phyloP scores from a whole-genome alignment of 2,329 filamentous ascomycete species.

The Paecilomyces niveus region DNA sequence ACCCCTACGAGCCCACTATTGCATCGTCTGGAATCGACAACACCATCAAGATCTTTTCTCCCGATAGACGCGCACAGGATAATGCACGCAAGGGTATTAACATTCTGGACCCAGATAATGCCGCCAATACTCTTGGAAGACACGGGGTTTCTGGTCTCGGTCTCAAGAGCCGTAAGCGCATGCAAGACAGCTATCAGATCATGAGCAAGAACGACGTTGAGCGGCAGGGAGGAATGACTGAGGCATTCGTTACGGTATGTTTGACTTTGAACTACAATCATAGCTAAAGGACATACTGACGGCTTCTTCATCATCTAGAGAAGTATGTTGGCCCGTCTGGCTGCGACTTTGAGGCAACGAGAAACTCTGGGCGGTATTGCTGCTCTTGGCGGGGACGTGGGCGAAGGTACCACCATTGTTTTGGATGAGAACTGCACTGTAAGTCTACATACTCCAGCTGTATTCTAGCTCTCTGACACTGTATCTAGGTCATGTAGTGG shows the following conservation, averaged over 20 bases:
- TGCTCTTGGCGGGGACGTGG: conserved; percentile 18
- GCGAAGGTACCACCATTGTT: conserved; percentile 26
- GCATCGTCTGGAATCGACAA: conserved; percentile 62
- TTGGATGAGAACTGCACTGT: conserved; percentile 41
- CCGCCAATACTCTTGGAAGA: conserved; percentile 26
- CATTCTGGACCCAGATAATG: conserved; percentile 44
- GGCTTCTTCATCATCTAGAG: conserved; percentile 23
- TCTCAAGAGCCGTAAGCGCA: conserved; percentile 50
- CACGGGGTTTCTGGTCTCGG: conserved; percentile 30
- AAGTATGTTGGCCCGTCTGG: conserved; percentile 41
- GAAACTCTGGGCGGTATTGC: conserved; percentile 20
- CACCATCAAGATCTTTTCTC: conserved; percentile 62
- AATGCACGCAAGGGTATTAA: conserved; percentile 52
- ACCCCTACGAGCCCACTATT: conserved; percentile 61
- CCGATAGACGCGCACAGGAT: conserved; percentile 51
- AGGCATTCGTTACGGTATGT: conserved; percentile 51
- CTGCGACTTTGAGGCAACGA: conserved; percentile 34
- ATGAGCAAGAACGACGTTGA: conserved; percentile 56
- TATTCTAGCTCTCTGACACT: neutral
- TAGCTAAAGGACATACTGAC: conserved; percentile 9
- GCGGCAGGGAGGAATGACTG: conserved; percentile 50
- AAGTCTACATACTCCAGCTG: conserved; percentile 11
- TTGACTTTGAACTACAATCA: neutral
- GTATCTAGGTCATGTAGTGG: conserved; percentile 23
- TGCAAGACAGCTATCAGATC: conserved; percentile 56